Evolutionary conservation across 1,284 basidiomycete species (phyloP).

Genomic region (Sanguinoderma infundibulare): DNA sequence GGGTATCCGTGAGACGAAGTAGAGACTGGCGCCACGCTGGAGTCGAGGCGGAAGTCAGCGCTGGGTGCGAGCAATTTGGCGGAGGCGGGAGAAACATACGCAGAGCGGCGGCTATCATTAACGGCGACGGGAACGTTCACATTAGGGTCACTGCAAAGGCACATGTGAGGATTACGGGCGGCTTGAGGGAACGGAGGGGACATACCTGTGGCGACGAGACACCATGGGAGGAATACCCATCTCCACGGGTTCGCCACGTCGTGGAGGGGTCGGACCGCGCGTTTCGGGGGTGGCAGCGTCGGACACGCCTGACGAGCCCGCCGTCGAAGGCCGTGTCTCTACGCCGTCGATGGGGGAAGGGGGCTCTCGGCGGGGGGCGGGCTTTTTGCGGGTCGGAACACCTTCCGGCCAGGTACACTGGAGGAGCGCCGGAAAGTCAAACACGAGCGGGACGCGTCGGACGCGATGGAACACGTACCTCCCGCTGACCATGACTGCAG

Average conservation of each 20-base stretch:
- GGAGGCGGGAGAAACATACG: slow-evolving; percentile 42
- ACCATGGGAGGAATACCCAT: slow-evolving; percentile 53
- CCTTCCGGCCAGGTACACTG: slow-evolving; percentile 87
- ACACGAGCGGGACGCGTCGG: slow-evolving; percentile 16
- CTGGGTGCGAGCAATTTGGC: neutral
- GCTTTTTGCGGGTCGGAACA: slow-evolving; percentile 63
- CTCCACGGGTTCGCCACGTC: slow-evolving; percentile 50
- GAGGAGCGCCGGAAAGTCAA: slow-evolving; percentile 10
- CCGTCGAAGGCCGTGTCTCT: slow-evolving; percentile 64
- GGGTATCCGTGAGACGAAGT: slow-evolving; percentile 33
- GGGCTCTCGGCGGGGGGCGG: slow-evolving; percentile 42
- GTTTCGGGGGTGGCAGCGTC: slow-evolving; percentile 68
- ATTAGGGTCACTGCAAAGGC: slow-evolving; percentile 25
- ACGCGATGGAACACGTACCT: slow-evolving; percentile 49
- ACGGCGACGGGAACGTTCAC: slow-evolving; percentile 24
- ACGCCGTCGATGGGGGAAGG: slow-evolving; percentile 42
- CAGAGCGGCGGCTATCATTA: slow-evolving; percentile 45
- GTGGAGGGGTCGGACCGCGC: slow-evolving; percentile 63
- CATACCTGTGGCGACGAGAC: slow-evolving; percentile 57
- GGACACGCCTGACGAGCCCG: slow-evolving; percentile 63
- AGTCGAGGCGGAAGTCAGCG: slow-evolving; percentile 8
- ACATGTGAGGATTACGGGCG: slow-evolving; percentile 6
- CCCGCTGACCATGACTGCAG: slow-evolving; percentile 78
- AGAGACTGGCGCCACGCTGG: slow-evolving; percentile 23
- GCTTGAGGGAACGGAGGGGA: neutral